Evolutionary conservation across 352 stramenopile genomes (phyloP).

Genomic region (Phytophthora pseudosyringae): DNA sequence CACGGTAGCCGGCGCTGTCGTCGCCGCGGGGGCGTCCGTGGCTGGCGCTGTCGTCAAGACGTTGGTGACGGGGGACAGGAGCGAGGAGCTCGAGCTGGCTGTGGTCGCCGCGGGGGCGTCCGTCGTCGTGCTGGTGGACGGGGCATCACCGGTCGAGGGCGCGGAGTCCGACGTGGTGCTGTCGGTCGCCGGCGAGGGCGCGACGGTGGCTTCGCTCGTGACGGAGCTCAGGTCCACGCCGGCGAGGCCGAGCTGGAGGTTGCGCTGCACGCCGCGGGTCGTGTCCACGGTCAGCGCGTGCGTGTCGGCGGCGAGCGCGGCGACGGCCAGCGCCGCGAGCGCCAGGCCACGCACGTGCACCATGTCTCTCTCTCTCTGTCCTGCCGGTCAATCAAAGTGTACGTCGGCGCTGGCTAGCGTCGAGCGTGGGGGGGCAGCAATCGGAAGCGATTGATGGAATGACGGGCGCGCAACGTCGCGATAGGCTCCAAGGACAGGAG

Average conservation of each 20-base stretch:
- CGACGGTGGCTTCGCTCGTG: constrained; percentile 9
- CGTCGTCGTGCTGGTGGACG: constrained; percentile 17
- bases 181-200: constrained; percentile 12
- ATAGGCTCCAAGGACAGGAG: constrained; percentile 21
- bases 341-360: constrained; percentile 29
- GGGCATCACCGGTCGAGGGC: neutral
- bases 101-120: constrained; percentile 6
- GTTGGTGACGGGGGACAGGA: constrained; percentile 19
- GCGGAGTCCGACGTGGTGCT: neutral
- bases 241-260: constrained; percentile 13
- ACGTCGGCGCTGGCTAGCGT: constrained; percentile 25
- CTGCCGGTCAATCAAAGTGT: constrained; percentile 29
- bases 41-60: constrained; percentile 11
- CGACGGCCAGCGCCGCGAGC: constrained; percentile 27
- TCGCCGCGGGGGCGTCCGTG: constrained; percentile 4
- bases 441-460: constrained; percentile 39
- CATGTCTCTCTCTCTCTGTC: constrained; percentile 29
- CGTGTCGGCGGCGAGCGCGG: constrained; percentile 19
- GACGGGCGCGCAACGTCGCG: constrained; percentile 17
- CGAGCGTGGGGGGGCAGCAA: constrained; percentile 35
- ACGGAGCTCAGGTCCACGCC: neutral
- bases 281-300: constrained; percentile 20
- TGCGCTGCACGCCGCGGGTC: constrained; percentile 1
- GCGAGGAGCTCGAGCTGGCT: neutral
- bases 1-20: neutral